Evolutionary conservation across 495 filamentous ascomycete species (phyloP).

Genomic region (Talaromyces wortmannii): DNA sequence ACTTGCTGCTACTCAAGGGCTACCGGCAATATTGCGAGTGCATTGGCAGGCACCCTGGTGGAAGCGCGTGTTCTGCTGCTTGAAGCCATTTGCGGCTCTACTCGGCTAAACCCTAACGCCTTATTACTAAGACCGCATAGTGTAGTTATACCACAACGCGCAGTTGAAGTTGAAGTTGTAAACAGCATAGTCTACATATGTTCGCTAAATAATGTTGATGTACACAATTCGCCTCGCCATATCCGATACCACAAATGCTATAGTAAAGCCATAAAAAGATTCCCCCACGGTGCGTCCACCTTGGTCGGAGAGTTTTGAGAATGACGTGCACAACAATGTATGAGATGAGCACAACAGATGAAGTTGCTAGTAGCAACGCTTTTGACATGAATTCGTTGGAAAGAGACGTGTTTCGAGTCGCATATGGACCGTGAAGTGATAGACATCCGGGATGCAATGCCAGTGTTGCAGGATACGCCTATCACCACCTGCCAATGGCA

Average conservation of each 20-base stretch:
- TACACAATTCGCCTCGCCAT: too few species aligned
- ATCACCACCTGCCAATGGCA: too few species aligned
- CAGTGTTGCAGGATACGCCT: too few species aligned
- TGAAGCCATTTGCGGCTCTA: constrained; percentile 19
- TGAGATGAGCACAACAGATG: background rate
- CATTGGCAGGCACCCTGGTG: background rate
- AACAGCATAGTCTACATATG: background rate
- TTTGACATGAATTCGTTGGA: too few species aligned
- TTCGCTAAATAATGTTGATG: too few species aligned
- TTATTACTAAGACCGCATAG: background rate
- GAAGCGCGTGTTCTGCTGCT: background rate
- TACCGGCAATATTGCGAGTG: background rate
- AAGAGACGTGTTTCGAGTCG: too few species aligned
- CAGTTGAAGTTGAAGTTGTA: background rate
- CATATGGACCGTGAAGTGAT: too few species aligned
- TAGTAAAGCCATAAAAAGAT: too few species aligned
- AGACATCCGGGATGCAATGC: too few species aligned
- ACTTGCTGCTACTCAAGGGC: background rate
- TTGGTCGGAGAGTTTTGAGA: too few species aligned
- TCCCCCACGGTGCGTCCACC: too few species aligned
- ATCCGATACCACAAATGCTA: too few species aligned
- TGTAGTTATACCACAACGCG: background rate
- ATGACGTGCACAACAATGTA: background rate
- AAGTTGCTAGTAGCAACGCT: background rate
- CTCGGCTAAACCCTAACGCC: constrained; percentile 37